Evolutionary conservation across 179 eudicot species (phyloP).

Genomic region (Gypsophila paniculata): DNA sequence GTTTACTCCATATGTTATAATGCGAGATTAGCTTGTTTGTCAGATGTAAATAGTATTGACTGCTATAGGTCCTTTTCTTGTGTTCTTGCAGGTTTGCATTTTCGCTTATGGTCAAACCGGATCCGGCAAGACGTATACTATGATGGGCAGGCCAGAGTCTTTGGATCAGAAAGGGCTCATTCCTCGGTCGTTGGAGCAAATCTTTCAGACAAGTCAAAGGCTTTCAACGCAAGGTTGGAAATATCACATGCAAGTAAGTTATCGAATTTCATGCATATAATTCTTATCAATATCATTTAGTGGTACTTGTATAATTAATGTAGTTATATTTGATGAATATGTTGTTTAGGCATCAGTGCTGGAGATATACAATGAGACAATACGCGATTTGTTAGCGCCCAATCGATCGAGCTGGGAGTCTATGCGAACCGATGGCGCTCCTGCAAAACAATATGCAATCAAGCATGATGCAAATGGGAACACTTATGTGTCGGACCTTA

Average conservation of each 20-base stretch:
- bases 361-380: constrained; percentile 73
- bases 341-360: constrained; percentile 59
- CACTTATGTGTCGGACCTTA: constrained; percentile 68
- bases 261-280: background rate
- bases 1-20: background rate
- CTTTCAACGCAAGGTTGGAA: constrained; percentile 70
- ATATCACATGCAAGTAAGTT: constrained; percentile 62
- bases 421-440: constrained; percentile 44
- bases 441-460: constrained; percentile 56
- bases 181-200: constrained; percentile 73
- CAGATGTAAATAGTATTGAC: background rate
- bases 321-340: background rate
- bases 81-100: constrained; percentile 54
- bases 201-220: constrained; percentile 61
- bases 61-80: background rate
- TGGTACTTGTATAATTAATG: background rate
- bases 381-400: constrained; percentile 55
- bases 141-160: constrained; percentile 76
- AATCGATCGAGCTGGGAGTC: constrained; percentile 47
- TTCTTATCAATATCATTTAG: background rate
- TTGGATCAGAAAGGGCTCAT: constrained; percentile 63
- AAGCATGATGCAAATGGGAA: constrained; percentile 69
- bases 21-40: background rate
- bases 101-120: constrained; percentile 93
- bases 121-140: constrained; percentile 73